phyloP scores from a whole-genome alignment of 2,329 filamentous ascomycete genomes.

The Thermoascus crustaceus region DNA sequence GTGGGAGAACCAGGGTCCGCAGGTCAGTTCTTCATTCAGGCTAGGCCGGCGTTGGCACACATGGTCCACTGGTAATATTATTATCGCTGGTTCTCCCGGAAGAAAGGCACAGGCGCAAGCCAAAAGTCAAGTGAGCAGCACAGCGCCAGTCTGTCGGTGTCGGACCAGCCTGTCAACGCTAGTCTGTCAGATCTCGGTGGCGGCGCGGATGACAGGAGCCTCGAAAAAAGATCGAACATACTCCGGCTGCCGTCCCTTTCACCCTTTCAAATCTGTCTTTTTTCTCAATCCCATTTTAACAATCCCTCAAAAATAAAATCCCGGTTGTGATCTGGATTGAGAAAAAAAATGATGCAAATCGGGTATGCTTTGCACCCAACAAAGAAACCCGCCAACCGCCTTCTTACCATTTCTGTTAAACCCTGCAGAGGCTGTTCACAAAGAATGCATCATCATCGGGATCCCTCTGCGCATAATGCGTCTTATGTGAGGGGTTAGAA shows the following conservation, averaged over 20 bases:
- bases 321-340: too few relatives aligned
- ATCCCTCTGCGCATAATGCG: too few relatives aligned
- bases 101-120: slow-evolving; percentile 7
- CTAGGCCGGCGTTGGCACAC: not conserved
- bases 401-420: too few relatives aligned
- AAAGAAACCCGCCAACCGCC: too few relatives aligned
- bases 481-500: too few relatives aligned
- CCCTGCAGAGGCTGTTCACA: too few relatives aligned
- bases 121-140: not conserved
- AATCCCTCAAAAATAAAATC: too few relatives aligned
- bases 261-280: not conserved
- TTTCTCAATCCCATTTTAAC: not conserved
- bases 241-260: not conserved
- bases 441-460: too few relatives aligned
- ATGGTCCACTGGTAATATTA: slow-evolving; percentile 1
- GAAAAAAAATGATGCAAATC: too few relatives aligned
- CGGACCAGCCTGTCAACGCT: slow-evolving; percentile 2
- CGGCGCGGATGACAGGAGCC: slow-evolving; percentile 9
- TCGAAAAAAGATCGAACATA: not conserved
- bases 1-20: slow-evolving; percentile 1
- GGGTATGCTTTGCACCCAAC: too few relatives aligned
- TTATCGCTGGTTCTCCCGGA: slow-evolving; percentile 6
- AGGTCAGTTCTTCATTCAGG: not conserved
- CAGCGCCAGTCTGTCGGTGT: slow-evolving; percentile 13
- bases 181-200: slow-evolving; percentile 8